Conservation (phyloP, 257 asterid genomes). For the Solanum phureja region DNA sequence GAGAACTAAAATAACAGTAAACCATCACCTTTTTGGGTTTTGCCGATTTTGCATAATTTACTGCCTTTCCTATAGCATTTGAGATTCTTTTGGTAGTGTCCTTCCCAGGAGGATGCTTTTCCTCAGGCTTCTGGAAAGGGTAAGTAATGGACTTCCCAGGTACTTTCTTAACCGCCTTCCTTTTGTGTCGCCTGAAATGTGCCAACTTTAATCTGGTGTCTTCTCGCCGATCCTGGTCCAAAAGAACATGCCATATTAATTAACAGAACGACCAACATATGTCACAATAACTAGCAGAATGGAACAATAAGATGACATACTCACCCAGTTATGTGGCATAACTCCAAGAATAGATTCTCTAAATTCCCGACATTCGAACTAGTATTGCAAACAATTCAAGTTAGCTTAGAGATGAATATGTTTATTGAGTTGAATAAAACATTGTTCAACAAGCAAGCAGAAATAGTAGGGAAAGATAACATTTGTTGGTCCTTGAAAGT, state of each 20-base stretch:
- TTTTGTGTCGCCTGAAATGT: conserved; percentile 88
- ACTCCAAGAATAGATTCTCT: conserved; percentile 96
- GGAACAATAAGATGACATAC: conserved; percentile 9
- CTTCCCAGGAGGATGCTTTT: conserved; percentile 81
- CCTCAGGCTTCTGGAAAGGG: conserved; percentile 90
- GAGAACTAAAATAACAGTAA: neutral
- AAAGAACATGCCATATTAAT: conserved; percentile 1
- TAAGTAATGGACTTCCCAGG: conserved; percentile 57
- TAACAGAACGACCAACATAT: neutral
- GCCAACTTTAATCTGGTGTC: conserved; percentile 72
- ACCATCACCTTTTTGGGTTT: conserved; percentile 66
- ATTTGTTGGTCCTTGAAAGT: neutral
- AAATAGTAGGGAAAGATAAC: neutral
- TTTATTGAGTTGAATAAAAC: neutral
- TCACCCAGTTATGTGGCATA: conserved; percentile 96
- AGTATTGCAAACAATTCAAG: conserved; percentile 11
- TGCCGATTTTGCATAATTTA: conserved; percentile 75
- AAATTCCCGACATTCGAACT: conserved; percentile 96
- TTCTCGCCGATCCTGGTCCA: conserved; percentile 83
- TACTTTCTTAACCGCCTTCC: conserved; percentile 68
- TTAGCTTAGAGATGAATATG: neutral
- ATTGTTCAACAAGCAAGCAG: neutral
- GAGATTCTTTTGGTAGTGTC: conserved; percentile 81
- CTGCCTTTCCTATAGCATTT: conserved; percentile 85
- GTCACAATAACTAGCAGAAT: neutral